Base-by-base conservation (phyloP, 805 yeast genomes). In the Sungouiella blattae region DNA sequence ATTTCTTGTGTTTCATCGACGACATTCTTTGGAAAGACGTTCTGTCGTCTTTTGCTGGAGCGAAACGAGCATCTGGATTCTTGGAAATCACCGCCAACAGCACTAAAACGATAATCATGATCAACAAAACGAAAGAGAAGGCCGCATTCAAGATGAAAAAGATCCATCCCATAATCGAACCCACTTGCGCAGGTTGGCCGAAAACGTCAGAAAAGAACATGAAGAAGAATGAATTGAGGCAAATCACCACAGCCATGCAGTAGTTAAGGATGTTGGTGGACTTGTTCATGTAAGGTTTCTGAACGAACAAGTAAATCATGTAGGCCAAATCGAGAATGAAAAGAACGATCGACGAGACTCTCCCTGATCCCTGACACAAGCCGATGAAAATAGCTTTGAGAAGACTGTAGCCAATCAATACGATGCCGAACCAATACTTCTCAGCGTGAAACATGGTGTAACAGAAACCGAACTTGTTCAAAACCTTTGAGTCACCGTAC, bases 71-170 rank as follows among this genome's bases (percentile, higher is more conserved):
- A 60, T 87, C 96, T 18, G 96, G 96, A 57, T 87, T 87, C 67
- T 83, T 86, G 22, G 89, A 80, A 47, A 80, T 69, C 1, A 84
- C 42, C 6, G 85, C 78, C 50, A 79, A 62, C n/a, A 62, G 57
- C 37, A 81, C 73, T 47, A 83, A 80, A 2, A 78, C 78, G 40
- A 88, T 69, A 50, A 86, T 81, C 65, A 81, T 60, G 23, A 88
- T 47, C 57, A 89, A 71, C 48, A 89, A 67, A 34, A 87, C 70
- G 46, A 86, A 70, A 6, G 95, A 78, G 54, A 85, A 88, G 4
- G 91, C 94, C 5, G 96, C 96, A 58, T 89, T 89, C 57, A 89
- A 59, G 37, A 89, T 72, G 58, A 89, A 89, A 63, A 86, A 89
- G 2, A 89, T 71, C 78, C 95, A 83, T 1, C 94, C 97, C 95